These are phyloP conservation scores for Plasmodium vivax DNA, from an alignment of 169 alveolate species.

Conservation along the genomic window DNA sequence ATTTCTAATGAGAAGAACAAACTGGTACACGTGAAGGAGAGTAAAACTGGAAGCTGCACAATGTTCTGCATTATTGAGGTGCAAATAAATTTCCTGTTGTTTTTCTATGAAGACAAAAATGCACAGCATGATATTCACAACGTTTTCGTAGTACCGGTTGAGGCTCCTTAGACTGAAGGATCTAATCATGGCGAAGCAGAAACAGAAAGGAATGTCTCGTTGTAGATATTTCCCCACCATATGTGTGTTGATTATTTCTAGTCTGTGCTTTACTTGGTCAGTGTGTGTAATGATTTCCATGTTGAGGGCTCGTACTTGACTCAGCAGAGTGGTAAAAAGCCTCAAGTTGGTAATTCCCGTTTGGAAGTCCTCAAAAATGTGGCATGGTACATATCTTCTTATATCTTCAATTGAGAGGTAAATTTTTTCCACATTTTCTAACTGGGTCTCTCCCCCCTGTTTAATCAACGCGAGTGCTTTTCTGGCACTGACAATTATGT, in stretches of 20 bases:
- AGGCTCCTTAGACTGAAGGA: slow-evolving; percentile 35
- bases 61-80: slow-evolving; percentile 14
- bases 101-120: slow-evolving; percentile 21
- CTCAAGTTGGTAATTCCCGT: background rate
- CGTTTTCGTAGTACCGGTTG: slow-evolving; percentile 20
- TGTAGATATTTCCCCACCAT: background rate
- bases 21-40: slow-evolving; percentile 6
- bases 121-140: slow-evolving; percentile 32
- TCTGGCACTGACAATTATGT: slow-evolving; percentile 45
- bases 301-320: background rate
- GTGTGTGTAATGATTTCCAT: background rate
- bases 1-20: slow-evolving; percentile 37
- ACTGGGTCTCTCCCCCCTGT: background rate
- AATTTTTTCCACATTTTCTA: slow-evolving; percentile 10
- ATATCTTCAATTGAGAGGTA: slow-evolving; percentile 8
- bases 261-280: background rate
- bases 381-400: slow-evolving; percentile 10
- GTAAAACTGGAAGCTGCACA: slow-evolving; percentile 4
- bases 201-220: background rate
- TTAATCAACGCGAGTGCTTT: slow-evolving; percentile 39
- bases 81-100: slow-evolving; percentile 30
- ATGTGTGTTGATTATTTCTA: background rate
- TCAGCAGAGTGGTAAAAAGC: background rate
- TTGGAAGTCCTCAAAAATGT: slow-evolving; percentile 24
- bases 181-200: slow-evolving; percentile 20